phyloP scores from a whole-genome alignment of 83 land plant genomes.

The Picea mariana region DNA sequence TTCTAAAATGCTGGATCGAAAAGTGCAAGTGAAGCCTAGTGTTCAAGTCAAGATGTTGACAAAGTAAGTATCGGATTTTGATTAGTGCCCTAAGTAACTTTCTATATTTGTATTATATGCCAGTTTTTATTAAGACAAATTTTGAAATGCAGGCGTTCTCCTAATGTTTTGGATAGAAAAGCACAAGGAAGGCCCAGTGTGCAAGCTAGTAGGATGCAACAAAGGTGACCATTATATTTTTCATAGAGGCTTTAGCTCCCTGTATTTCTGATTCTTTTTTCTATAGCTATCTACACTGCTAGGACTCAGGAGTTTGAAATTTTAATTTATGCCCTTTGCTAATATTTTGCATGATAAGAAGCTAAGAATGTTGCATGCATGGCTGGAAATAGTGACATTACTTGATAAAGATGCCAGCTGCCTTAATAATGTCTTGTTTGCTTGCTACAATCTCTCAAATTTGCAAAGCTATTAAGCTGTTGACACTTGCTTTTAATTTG shows the following conservation, averaged over 20 bases:
- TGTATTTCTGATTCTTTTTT: background rate
- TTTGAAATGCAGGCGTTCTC: constrained; percentile 17
- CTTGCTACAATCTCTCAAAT: background rate
- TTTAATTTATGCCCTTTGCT: background rate
- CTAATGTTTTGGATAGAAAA: constrained; percentile 1
- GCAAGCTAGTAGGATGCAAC: constrained; percentile 6
- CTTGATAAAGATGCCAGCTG: background rate
- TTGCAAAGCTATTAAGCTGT: background rate
- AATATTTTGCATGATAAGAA: background rate
- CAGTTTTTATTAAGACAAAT: background rate
- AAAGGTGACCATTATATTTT: background rate
- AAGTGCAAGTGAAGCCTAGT: background rate
- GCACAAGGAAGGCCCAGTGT: background rate
- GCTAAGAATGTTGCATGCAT: background rate
- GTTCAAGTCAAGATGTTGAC: background rate
- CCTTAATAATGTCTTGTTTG: background rate
- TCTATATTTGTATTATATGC: background rate
- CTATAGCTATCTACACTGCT: background rate
- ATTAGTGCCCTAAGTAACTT: background rate
- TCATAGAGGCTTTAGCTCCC: background rate
- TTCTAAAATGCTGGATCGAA: constrained; percentile 6
- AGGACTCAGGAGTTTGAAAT: background rate
- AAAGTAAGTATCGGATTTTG: background rate
- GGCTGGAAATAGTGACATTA: background rate
- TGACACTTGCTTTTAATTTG: background rate